Evolutionary conservation across 2,329 filamentous ascomycete species (phyloP).

Genomic region (Metarhizium sp.): DNA sequence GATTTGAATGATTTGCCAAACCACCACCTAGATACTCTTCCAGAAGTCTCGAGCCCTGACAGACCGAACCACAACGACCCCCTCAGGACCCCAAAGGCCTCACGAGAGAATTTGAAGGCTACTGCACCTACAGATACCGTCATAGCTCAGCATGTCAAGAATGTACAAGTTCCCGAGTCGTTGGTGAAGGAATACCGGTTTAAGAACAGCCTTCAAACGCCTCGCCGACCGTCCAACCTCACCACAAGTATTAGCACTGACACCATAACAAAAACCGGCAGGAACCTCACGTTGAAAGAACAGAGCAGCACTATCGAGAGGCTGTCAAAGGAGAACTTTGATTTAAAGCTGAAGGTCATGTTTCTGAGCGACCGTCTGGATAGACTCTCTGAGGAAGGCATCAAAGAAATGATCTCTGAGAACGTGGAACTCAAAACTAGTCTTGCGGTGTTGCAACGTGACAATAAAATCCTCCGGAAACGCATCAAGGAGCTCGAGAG

Average conservation of each 20-base stretch:
- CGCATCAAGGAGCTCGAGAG: conserved; percentile 82
- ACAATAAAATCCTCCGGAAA: conserved; percentile 74
- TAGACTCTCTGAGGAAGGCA: conserved; percentile 87
- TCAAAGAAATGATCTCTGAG: conserved; percentile 96
- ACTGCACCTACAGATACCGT: conserved; percentile 75
- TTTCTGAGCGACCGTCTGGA: conserved; percentile 90
- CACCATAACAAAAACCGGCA: conserved; percentile 46
- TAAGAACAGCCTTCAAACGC: conserved; percentile 56
- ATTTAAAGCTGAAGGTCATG: conserved; percentile 94
- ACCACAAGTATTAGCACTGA: conserved; percentile 25
- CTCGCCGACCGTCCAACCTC: conserved; percentile 40
- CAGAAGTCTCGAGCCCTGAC: conserved; percentile 36
- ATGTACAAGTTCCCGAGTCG: conserved; percentile 84
- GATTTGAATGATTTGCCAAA: conserved; percentile 38
- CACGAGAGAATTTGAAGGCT: conserved; percentile 35
- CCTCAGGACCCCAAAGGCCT: conserved; percentile 63
- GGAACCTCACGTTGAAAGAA: conserved; percentile 83
- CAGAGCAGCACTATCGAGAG: conserved; percentile 96
- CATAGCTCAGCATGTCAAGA: conserved; percentile 78
- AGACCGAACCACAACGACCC: conserved; percentile 30
- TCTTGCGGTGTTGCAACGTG: conserved; percentile 78
- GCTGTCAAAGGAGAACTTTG: conserved; percentile 95
- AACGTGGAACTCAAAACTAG: conserved; percentile 93
- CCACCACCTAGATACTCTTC: conserved; percentile 38
- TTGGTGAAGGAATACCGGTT: conserved; percentile 78